Conservation (phyloP, 495 filamentous ascomycete species). For the Lasiosphaeria miniovina region DNA sequence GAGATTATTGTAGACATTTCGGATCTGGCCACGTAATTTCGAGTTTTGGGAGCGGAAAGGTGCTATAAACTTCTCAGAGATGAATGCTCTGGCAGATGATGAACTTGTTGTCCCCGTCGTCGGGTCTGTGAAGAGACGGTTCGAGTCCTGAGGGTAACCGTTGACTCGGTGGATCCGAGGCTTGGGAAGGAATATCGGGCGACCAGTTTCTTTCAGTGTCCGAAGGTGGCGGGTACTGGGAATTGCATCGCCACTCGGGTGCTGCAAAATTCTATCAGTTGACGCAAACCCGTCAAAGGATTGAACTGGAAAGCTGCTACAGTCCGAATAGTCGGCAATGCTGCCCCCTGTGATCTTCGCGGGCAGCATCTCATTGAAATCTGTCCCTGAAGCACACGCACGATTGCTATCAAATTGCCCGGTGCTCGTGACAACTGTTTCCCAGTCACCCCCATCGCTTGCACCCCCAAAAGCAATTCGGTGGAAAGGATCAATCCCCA, state of each 20-base stretch:
- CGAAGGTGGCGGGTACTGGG: constrained; percentile 15
- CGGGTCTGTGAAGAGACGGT: constrained; percentile 18
- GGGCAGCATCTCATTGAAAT: constrained; percentile 9
- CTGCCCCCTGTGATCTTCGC: constrained; percentile 36
- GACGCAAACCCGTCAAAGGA: constrained; percentile 18
- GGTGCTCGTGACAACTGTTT: constrained; percentile 25
- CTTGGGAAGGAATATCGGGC: constrained; percentile 27
- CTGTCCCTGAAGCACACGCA: constrained; percentile 15
- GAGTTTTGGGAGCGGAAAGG: constrained; percentile 21
- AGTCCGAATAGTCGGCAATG: constrained; percentile 37
- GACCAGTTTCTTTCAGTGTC: constrained; percentile 24
- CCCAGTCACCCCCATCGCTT: constrained; percentile 29
- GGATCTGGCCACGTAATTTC: constrained; percentile 7
- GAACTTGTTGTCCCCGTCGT: constrained; percentile 10
- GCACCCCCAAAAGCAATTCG: constrained; percentile 6
- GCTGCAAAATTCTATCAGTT: constrained; percentile 27
- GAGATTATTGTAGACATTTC: constrained; percentile 9
- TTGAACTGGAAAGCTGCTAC: constrained; percentile 11
- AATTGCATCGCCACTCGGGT: constrained; percentile 8
- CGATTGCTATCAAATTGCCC: constrained; percentile 29
- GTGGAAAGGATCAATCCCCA: not conserved
- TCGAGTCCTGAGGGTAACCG: constrained; percentile 29
- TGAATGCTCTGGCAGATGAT: constrained; percentile 13
- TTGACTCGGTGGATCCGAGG: constrained; percentile 24
- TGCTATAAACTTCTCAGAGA: constrained; percentile 24